Evolutionary conservation across 2,329 filamentous ascomycete genomes (phyloP), one percentile per base, ranked within the genome.

Genomic region (Colletotrichum tropicicola): DNA sequence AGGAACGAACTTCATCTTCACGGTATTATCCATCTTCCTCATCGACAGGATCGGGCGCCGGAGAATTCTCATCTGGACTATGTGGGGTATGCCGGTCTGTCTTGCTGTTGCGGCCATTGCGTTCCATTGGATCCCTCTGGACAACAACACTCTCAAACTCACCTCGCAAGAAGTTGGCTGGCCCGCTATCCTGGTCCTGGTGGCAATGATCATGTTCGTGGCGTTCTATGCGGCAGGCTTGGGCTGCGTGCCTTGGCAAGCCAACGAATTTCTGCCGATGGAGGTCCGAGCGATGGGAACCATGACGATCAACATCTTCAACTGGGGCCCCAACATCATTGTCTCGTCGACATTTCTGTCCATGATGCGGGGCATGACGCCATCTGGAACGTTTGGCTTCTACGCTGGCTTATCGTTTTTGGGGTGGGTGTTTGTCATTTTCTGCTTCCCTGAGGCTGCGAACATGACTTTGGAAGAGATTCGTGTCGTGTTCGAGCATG

Each of bases 401-500:
- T 86, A 85, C 59, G 80, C 82, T 1, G 80, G 75, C 0, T 79
- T 86, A 25, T 85, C 82, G 68, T 77, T 82, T 59, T 68, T 82
- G 25, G 83, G 83, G 15, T 83, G 78, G 71, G 60, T 83, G 5
- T 75, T 81, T 59, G 77, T 85, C 21, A 77, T 81, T 57, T 80
- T 84, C 73, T 84, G 75, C 68, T 87, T 84, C 68, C 84, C 85
- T 1, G 83, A 87, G 63, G 83, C 84, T 1, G 84, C 85, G 65
- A 84, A 84, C 7, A 82, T 87, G 78, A 80, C 84, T 17, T 73
- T 87, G 8, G 86, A 87, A 68, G 83, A 84, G 47, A 79, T 87
- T n/a, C 74, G 81, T 21, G 80, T 83, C 32, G 77, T 86, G 5
- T 87, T 87, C 68, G 71, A 79, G 39, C 75, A 83, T 47, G 81